A percentile compares a stretch with the other conserved stretches of the same genome.
phyloP scores from a whole-genome alignment of 169 alveolate species.

The Plasmodium inui region DNA sequence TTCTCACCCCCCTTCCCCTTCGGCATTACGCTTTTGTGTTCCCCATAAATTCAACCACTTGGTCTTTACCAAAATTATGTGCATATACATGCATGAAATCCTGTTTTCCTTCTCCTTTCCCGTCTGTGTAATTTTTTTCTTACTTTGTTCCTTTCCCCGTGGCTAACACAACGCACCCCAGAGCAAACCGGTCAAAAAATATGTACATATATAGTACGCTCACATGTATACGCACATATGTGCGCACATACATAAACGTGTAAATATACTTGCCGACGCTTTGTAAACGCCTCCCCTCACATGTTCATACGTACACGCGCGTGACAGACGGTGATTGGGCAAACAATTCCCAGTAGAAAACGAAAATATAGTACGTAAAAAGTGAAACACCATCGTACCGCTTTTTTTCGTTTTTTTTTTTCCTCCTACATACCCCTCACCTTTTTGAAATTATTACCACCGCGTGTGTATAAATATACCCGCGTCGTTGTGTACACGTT shows the following conservation, averaged over 20 bases:
- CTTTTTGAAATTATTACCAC: neutral
- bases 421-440: neutral
- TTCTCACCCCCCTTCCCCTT: neutral
- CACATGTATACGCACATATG: neutral
- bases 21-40: neutral
- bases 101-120: neutral
- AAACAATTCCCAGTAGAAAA: conserved; percentile 2
- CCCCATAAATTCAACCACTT: neutral
- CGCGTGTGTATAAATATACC: neutral
- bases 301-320: neutral
- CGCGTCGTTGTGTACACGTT: neutral
- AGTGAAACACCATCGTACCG: neutral
- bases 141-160: neutral
- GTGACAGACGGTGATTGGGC: neutral
- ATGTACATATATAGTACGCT: neutral
- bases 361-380: neutral
- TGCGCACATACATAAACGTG: neutral
- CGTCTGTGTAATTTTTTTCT: conserved; percentile 21
- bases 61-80: conserved; percentile 8
- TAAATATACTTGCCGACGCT: neutral
- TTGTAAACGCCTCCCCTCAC: no score
- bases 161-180: neutral
- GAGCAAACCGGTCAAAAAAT: neutral
- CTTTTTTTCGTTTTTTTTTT: neutral
- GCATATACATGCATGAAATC: conserved; percentile 29